Evolutionary conservation across 495 filamentous ascomycete genomes (phyloP), one percentile per base, ranked within the genome.

Genomic region (Penicillium maclennaniae): DNA sequence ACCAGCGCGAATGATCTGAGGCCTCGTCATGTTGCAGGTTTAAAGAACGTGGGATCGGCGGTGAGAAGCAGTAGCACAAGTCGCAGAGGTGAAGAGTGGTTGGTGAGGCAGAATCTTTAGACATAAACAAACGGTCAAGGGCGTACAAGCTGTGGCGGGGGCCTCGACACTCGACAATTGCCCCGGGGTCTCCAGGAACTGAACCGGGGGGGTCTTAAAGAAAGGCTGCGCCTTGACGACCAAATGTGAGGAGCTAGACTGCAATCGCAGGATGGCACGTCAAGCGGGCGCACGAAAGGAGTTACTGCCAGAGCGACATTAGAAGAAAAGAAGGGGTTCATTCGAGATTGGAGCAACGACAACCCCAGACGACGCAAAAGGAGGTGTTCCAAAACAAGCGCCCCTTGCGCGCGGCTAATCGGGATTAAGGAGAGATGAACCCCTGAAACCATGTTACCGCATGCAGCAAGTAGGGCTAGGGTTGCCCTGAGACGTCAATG

Each of bases 1-100:
- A 91, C 87, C 87, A 62, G 87, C 88, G 71, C 88, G 79, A 68
- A 92, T 84, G 53, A 90, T 88, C 58, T 84, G 79, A 63, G 87
- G 87, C 65, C 87, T 82, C 59, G 87, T 82, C 87, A 91, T 90
- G 21, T 49, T 70, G 59, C 39, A 26, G 28, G 51, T 37, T 43
- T 20, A 58, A 56, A 44, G 55, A 60, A 51, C 48, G 61, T 54
- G 54, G 48, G 53, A 53, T 56, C 42, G 47, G 47, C 50, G 44
- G 51, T 43, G 46, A 49, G 42, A 40, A 45, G 41, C 21, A 41
- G 43, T 45, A 47, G 51, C 42, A 54, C 49, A 59, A 56, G 40
- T 51, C n/a, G 43, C 43, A 31, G 38, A 43, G 14, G 48, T 43
- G 59, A 63, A 57, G 60, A 62, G 61, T 46, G 61, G 40, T 49